Evolutionary conservation across 768 basidiomycete genomes (phyloP), one percentile per base, ranked within the genome.

Genomic region (Lactarius trivialis): DNA sequence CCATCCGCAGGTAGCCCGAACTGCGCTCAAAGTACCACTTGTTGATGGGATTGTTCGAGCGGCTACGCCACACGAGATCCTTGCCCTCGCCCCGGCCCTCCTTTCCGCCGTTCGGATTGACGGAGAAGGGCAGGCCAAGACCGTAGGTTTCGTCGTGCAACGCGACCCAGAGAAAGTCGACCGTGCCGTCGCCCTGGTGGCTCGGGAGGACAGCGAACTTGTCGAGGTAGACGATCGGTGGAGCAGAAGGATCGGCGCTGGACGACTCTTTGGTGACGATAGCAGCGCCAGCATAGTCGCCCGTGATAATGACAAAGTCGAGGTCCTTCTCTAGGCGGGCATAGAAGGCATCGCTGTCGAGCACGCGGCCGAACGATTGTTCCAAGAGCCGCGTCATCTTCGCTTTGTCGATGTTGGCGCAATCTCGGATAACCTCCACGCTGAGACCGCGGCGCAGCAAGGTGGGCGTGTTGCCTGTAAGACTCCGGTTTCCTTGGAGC

Each of bases 11-110:
- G 75, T 98, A 95, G 21, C 97, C 97, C 21, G 88, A 89, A 71
- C 89, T 91, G 36, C 97, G 85, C 70, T 99, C 97, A 67, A 93
- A 98, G 76, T 99, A 99, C 97, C 97, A 99, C 75, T 94, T 96
- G 76, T 99, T 99, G 60, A 98, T 85, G 0, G 94, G 95, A 73
- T 99, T 99, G 75, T 97, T 82, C 7, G 89, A 81, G 58, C 97
- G 82, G 72, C 87, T 90, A 51, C 97, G 84, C 97, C 97, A 99
- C 41, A 99, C 93, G 61, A 99, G 81, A 71, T 98, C 97, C 49
- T 85, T 80, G n/a, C 95, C 94, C 72, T 89, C 84, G 30, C 96
- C 95, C 60, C 83, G 79, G 34, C 96, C 97, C 58, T 87, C 85
- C 69, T 91, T 87, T 15, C 97, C 96, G 1, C 97, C 91, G 63